phyloP scores from a whole-genome alignment of 208 protist genomes.

The Borovskyia barvae region DNA sequence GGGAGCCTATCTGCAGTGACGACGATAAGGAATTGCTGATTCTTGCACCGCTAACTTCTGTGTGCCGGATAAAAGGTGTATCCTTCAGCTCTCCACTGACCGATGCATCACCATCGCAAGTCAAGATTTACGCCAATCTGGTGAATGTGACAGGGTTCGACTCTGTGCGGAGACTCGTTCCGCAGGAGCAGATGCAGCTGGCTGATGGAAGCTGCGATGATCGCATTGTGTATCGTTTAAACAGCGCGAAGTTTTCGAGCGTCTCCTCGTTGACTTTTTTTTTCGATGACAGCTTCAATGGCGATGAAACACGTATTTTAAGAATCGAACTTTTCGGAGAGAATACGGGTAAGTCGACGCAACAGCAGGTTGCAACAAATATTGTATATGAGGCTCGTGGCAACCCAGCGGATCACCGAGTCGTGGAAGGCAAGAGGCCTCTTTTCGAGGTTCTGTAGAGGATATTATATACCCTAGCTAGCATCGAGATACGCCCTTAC shows the following conservation, averaged over 20 bases:
- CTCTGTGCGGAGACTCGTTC: slow-evolving; percentile 64
- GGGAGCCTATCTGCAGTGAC: slow-evolving; percentile 73
- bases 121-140: slow-evolving; percentile 82
- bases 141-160: slow-evolving; percentile 64
- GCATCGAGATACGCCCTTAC: neutral
- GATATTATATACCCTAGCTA: neutral
- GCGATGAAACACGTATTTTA: slow-evolving; percentile 69
- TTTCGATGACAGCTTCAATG: slow-evolving; percentile 77
- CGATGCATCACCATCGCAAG: slow-evolving; percentile 53
- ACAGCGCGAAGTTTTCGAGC: slow-evolving; percentile 60
- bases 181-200: slow-evolving; percentile 76
- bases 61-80: slow-evolving; percentile 65
- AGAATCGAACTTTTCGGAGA: slow-evolving; percentile 88
- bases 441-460: slow-evolving; percentile 31
- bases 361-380: slow-evolving; percentile 76
- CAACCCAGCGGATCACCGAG: slow-evolving; percentile 84
- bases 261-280: slow-evolving; percentile 55
- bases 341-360: slow-evolving; percentile 52
- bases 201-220: slow-evolving; percentile 58
- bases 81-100: slow-evolving; percentile 56
- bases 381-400: slow-evolving; percentile 78
- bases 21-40: slow-evolving; percentile 79
- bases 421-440: slow-evolving; percentile 43
- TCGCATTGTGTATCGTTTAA: slow-evolving; percentile 76
- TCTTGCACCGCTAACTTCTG: slow-evolving; percentile 52